These are phyloP conservation scores for Inonotus obliquus DNA, from an alignment of 1,284 basidiomycete species.

Conservation along the genomic window DNA sequence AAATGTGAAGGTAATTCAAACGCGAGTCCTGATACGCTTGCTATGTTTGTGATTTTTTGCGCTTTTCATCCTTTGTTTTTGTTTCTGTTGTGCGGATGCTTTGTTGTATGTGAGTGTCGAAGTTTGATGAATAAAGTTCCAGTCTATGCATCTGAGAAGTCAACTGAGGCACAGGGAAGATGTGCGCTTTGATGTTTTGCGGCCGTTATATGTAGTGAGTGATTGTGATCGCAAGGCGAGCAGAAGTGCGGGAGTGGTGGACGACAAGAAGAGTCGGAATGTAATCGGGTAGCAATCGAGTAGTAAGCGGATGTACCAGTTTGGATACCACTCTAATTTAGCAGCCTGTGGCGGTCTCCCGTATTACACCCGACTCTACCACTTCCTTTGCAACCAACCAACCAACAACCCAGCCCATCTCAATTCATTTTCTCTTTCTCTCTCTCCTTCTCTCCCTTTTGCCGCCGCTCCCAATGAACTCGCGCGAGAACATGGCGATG, in stretches of 20 bases:
- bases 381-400: not conserved
- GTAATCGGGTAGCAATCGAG: not conserved
- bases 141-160: not conserved
- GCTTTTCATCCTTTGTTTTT: no score
- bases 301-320: not conserved
- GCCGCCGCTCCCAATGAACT: not conserved
- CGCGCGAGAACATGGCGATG: not conserved
- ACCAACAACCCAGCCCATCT: not conserved
- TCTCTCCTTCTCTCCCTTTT: not conserved
- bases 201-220: no score
- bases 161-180: no score
- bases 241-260: no score
- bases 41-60: not conserved
- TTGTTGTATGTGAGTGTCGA: not conserved
- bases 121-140: no score
- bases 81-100: no score
- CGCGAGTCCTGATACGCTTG: not conserved
- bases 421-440: not conserved
- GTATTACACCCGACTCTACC: not conserved
- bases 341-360: not conserved
- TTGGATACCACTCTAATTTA: constrained; percentile 2
- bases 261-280: no score
- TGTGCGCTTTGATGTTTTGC: no score
- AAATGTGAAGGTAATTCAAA: not conserved
- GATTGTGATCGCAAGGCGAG: not conserved